These are phyloP conservation scores for Hymenoscyphus scutula DNA, from an alignment of 2,329 filamentous ascomycete species.

Conservation along the genomic window DNA sequence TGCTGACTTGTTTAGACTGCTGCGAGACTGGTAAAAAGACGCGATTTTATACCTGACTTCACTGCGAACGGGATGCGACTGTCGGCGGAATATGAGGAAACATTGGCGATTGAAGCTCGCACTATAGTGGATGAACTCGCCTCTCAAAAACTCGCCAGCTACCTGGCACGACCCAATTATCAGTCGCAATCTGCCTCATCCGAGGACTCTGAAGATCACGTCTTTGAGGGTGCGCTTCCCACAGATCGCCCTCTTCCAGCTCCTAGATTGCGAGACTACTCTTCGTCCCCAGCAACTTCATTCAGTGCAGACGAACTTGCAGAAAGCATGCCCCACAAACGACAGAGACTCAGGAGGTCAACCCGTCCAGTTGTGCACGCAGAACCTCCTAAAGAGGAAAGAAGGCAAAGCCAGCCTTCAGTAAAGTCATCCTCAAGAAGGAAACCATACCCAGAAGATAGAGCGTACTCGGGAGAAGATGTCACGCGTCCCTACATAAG, in stretches of 20 bases:
- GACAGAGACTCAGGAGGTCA: slow-evolving; percentile 1
- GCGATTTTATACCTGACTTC: slow-evolving; percentile 14
- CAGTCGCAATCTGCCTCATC: neutral
- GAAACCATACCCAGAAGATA: too few species aligned
- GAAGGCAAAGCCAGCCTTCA: neutral
- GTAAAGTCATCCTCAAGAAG: neutral
- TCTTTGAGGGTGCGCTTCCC: neutral
- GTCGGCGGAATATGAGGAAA: slow-evolving; percentile 9
- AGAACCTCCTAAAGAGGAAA: neutral
- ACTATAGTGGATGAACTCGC: neutral
- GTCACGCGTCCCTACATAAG: neutral
- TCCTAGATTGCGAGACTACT: slow-evolving; percentile 9
- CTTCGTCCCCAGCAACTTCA: slow-evolving; percentile 17
- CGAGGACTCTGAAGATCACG: neutral
- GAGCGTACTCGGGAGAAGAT: neutral
- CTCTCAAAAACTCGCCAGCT: neutral
- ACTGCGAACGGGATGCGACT: slow-evolving; percentile 12
- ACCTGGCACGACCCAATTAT: neutral
- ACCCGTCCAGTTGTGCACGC: neutral
- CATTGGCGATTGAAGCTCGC: slow-evolving; percentile 7
- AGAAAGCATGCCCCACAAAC: neutral
- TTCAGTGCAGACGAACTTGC: slow-evolving; percentile 15
- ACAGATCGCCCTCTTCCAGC: neutral
- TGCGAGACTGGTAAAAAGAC: slow-evolving; percentile 9
- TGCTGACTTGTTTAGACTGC: slow-evolving; percentile 13